These are phyloP conservation scores for Bisporella sp. DNA, from an alignment of 2,329 filamentous ascomycete genomes.

Conservation along the genomic window DNA sequence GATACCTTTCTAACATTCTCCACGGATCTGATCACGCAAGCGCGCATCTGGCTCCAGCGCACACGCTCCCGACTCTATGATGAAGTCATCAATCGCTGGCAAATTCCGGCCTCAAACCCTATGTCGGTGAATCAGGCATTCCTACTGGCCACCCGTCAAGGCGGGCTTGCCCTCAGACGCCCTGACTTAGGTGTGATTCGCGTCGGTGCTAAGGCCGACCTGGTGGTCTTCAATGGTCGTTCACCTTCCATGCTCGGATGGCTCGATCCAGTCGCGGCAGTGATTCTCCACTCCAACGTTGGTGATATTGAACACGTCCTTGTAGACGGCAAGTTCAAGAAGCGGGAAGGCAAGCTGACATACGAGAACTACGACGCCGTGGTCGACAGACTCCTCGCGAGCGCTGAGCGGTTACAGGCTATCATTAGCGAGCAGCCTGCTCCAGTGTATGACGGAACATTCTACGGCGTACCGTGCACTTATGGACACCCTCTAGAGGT, in stretches of 20 bases:
- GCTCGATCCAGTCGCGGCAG: conserved; percentile 33
- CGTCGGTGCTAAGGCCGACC: conserved; percentile 38
- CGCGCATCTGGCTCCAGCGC: background rate
- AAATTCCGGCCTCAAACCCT: conserved; percentile 39
- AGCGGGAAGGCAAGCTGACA: conserved; percentile 10
- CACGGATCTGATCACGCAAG: background rate
- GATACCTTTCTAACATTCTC: background rate
- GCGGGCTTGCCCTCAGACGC: conserved; percentile 43
- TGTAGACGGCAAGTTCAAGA: conserved; percentile 34
- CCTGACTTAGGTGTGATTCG: conserved; percentile 28
- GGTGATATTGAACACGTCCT: conserved; percentile 37
- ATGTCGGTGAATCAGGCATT: conserved; percentile 50
- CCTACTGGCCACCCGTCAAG: conserved; percentile 44
- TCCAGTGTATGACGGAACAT: too few species aligned
- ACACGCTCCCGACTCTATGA: background rate
- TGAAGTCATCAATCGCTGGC: conserved; percentile 21
- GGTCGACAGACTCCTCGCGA: too few species aligned
- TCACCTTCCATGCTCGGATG: conserved; percentile 34
- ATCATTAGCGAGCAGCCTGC: too few species aligned
- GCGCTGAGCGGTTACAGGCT: too few species aligned
- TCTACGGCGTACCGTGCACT: too few species aligned
- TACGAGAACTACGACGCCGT: too few species aligned
- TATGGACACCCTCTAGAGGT: too few species aligned
- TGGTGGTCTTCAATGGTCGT: conserved; percentile 38
- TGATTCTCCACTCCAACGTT: conserved; percentile 33